Conservation (phyloP, 805 yeast genomes). For the Kuraishia ogatae region DNA sequence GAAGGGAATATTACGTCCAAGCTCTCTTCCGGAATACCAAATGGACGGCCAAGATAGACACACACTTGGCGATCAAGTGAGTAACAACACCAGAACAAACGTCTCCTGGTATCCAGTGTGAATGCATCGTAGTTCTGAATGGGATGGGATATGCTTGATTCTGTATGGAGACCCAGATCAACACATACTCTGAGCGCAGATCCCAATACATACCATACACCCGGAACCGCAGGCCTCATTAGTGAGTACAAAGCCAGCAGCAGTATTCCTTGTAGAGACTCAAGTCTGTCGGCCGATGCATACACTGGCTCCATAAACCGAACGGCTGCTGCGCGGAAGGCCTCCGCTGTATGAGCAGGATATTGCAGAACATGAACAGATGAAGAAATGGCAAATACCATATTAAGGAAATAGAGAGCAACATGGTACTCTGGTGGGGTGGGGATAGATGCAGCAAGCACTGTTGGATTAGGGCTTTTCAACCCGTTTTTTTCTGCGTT, state of each 20-base stretch:
- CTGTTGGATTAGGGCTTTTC: conserved; percentile 19
- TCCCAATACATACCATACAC: conserved; percentile 89
- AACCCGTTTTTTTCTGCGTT: conserved; percentile 6
- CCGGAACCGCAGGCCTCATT: conserved; percentile 86
- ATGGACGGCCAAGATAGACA: conserved; percentile 80
- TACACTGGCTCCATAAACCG: conserved; percentile 49
- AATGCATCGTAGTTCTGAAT: conserved; percentile 38
- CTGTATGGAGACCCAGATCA: conserved; percentile 79
- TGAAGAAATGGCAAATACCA: conserved; percentile 74
- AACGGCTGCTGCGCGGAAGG: conserved; percentile 62
- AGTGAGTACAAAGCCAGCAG: conserved; percentile 63
- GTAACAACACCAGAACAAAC: conserved; percentile 86
- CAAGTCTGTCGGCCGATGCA: conserved; percentile 52
- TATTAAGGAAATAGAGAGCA: conserved; percentile 62
- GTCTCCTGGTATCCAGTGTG: conserved; percentile 57
- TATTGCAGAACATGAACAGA: conserved; percentile 65
- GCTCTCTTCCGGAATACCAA: conserved; percentile 79
- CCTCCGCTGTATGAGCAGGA: conserved; percentile 55
- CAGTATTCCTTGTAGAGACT: conserved; percentile 64
- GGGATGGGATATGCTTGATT: conserved; percentile 22
- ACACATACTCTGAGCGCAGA: conserved; percentile 72
- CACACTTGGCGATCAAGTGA: conserved; percentile 81
- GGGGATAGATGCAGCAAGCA: conserved; percentile 25
- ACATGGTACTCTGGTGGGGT: conserved; percentile 41
- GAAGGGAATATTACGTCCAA: conserved; percentile 68